Evolutionary conservation across 495 filamentous ascomycete genomes (phyloP), one percentile per base, ranked within the genome.

Genomic region (Daldinia loculata): DNA sequence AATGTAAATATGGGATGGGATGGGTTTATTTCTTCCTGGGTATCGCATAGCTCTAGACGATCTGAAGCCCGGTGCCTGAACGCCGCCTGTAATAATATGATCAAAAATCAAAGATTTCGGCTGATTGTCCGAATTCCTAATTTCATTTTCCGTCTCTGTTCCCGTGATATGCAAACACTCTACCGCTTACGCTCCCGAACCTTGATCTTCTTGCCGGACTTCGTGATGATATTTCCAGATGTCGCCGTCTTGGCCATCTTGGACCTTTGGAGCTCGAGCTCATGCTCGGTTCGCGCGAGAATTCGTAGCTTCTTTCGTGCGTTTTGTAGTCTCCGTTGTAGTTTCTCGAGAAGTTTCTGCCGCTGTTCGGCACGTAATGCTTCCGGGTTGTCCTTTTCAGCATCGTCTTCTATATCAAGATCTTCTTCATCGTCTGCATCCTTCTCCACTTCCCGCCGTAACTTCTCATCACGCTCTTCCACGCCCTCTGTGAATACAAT

Each of bases 171-270:
- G n/a, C 7, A 26, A 32, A 12, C 43, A 7, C 19, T 34, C 85
- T 81, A 96, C 75, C 88, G 86, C 85, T 96, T 97, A 72, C 94
- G 84, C 83, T 93, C 91, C 57, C 89, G 81, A 19, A 93, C 84
- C 83, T 95, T 96, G 81, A 91, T 94, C 80, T 91, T 94, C 76
- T 91, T 84, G 14, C 94, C 93, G 30, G 87, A 79, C 80, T 94
- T 95, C 69, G 92, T 95, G 59, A 90, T 83, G 9, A 93, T 93
- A 15, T 69, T 73, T 45, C 91, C 91, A 7, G 92, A 84, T 3
- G 87, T 91, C 29, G 80, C 74, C 34, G 85, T 84, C 77, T 95
- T 95, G 52, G 88, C 89, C 93, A 97, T 84, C 69, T 80, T 81
- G 5, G 82, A 77, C 56, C 81, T 77, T 66, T 81, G 92, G 67